Evolutionary conservation across 768 basidiomycete species (phyloP).

Genomic region (Auricularia sp.): DNA sequence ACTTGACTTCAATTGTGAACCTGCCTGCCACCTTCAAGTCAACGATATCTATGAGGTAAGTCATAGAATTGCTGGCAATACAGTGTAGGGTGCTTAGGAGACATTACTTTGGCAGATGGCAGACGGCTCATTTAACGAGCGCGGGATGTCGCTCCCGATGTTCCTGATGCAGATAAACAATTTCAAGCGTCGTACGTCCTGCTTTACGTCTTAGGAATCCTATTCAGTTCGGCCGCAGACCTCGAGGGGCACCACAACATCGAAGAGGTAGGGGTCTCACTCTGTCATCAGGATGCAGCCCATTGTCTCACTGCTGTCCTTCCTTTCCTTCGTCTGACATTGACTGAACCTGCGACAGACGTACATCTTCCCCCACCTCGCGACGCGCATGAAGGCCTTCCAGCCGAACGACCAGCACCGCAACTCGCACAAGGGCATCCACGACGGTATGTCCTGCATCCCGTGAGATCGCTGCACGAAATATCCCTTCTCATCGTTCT

Average conservation of each 20-base stretch:
- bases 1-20: not conserved
- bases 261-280: slow-evolving; percentile 28
- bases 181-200: slow-evolving; percentile 31
- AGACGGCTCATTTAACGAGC: slow-evolving; percentile 39
- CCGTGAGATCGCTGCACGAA: no score
- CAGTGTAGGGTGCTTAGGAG: not conserved
- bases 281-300: no score
- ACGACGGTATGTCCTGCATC: slow-evolving; percentile 30
- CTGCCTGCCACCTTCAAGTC: slow-evolving; percentile 20
- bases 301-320: no score
- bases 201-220: not conserved
- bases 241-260: slow-evolving; percentile 47
- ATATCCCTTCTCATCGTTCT: no score
- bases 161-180: slow-evolving; percentile 33
- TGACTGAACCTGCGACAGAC: slow-evolving; percentile 8
- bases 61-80: not conserved
- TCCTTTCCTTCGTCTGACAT: no score
- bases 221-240: slow-evolving; percentile 23
- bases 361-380: slow-evolving; percentile 43
- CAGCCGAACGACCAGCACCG: slow-evolving; percentile 33
- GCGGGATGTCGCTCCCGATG: slow-evolving; percentile 32
- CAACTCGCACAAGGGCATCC: slow-evolving; percentile 43
- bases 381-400: slow-evolving; percentile 28
- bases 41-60: slow-evolving; percentile 35
- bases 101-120: slow-evolving; percentile 24